Evolutionary conservation across 208 protist genomes (phyloP), one percentile per base, ranked within the genome.

Genomic region (Leishmania tarentolae): DNA sequence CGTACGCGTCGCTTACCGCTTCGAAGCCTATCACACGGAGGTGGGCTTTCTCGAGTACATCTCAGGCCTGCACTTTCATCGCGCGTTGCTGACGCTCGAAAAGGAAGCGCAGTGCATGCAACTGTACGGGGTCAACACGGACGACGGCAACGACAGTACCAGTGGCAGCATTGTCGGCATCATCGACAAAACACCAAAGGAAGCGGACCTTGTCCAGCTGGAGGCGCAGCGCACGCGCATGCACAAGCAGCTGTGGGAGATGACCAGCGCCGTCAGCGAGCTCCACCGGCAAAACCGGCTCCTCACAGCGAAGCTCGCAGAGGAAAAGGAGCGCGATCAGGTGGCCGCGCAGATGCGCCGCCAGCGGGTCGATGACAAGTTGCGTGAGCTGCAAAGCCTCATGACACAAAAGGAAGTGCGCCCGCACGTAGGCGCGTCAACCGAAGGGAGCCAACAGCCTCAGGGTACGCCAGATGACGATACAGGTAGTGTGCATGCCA

Each of bases 1-100:
- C 79, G 88, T 98, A 5, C 94, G 96, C 52, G 91, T 97, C 5
- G 93, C 91, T 24, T 98, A 95, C 80, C 95, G 96, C 70, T 98
- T 93, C 81, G 96, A 98, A 61, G 91, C 93, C 17, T 98, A 97
- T 75, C 95, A 98, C 88, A 93, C 82, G 8, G 96, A 98, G 83
- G 79, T 98, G 19, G 87, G 91, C n/a, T 88, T 91, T 31, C 81
- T 98, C 44, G 93, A 98, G 85, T 94, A 95, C 78, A 88, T 96
- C 75, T 89, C 88, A 9, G 91, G 92, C n/a, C 87, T 91, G n/a
- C 80, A 87, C n/a, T 94, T 98, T 42, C 89, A 86, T 63, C 90
- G 88, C 74, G 91, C 94, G 31, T 44, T 96, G 75, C 85, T 95
- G 61, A 96, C 94, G 24, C 86, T 94, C 3, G 78, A 46, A 82